A percentile compares a stretch with the other conserved stretches of the same genome.
These are phyloP conservation scores for Albophoma yamanashiensis DNA, from an alignment of 2,329 filamentous ascomycete species.

Conservation along the genomic window DNA sequence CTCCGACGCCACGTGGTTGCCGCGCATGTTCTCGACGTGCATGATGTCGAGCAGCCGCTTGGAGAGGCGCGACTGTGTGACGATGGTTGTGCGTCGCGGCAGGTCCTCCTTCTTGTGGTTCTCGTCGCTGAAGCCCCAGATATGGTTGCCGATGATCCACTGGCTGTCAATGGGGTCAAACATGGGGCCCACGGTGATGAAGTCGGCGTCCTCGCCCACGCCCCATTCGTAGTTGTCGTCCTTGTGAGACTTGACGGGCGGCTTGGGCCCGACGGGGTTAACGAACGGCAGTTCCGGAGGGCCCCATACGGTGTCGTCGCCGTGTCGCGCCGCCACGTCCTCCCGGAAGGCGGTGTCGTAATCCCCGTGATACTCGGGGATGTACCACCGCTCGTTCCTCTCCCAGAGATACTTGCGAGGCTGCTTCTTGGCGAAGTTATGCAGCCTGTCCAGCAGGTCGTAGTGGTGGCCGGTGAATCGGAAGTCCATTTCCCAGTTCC, in stretches of 20 bases:
- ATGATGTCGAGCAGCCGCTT: constrained; percentile 62
- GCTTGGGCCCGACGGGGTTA: constrained; percentile 51
- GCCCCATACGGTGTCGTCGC: constrained; percentile 55
- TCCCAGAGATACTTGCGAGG: constrained; percentile 67
- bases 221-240: constrained; percentile 67
- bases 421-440: constrained; percentile 52
- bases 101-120: constrained; percentile 41
- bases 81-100: constrained; percentile 65
- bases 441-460: constrained; percentile 59
- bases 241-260: constrained; percentile 44
- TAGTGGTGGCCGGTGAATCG: constrained; percentile 74
- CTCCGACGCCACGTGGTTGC: constrained; percentile 68
- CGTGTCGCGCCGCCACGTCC: constrained; percentile 44
- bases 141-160: constrained; percentile 60
- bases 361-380: constrained; percentile 55
- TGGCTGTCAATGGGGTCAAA: constrained; percentile 64
- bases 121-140: constrained; percentile 53
- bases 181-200: constrained; percentile 67
- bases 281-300: constrained; percentile 47
- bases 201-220: constrained; percentile 63
- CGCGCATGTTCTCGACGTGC: constrained; percentile 64
- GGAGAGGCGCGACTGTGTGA: constrained; percentile 65
- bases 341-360: constrained; percentile 58
- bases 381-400: constrained; percentile 61
- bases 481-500: constrained; percentile 84